Evolutionary conservation across 1,139 yeast species (phyloP).

Genomic region (Geotrichum restrictum): DNA sequence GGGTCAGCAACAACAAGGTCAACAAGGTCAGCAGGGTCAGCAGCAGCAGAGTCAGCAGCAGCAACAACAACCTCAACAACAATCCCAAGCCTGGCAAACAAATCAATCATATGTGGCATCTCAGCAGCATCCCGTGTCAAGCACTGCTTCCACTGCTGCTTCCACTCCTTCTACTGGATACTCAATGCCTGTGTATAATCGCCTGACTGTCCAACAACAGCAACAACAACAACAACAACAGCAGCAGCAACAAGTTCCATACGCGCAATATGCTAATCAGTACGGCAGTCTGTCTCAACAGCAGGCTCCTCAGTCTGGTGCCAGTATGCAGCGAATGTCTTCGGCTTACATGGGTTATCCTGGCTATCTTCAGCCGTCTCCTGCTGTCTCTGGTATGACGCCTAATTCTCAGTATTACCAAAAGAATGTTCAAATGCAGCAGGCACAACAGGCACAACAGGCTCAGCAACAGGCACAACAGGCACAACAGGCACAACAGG

Average conservation of each 20-base stretch:
- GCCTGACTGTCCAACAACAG: not conserved
- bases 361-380: not conserved
- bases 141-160: not conserved
- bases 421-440: not conserved
- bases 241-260: constrained; percentile 5
- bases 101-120: not conserved
- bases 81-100: constrained; percentile 1
- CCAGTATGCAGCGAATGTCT: not conserved
- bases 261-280: not conserved
- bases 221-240: constrained; percentile 7
- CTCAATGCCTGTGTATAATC: not conserved
- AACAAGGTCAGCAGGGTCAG: constrained; percentile 5
- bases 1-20: constrained; percentile 8
- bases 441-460: not conserved
- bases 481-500: not conserved
- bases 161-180: not conserved
- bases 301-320: not conserved
- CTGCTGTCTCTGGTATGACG: not conserved
- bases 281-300: not conserved
- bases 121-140: too few species aligned
- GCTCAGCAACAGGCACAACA: not conserved
- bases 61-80: constrained; percentile 5
- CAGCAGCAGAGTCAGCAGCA: constrained; percentile 4
- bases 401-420: not conserved
- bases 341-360: constrained; percentile 1